Conservation (phyloP, 2,329 filamentous ascomycete genomes). For the Xylaria arbuscula region DNA sequence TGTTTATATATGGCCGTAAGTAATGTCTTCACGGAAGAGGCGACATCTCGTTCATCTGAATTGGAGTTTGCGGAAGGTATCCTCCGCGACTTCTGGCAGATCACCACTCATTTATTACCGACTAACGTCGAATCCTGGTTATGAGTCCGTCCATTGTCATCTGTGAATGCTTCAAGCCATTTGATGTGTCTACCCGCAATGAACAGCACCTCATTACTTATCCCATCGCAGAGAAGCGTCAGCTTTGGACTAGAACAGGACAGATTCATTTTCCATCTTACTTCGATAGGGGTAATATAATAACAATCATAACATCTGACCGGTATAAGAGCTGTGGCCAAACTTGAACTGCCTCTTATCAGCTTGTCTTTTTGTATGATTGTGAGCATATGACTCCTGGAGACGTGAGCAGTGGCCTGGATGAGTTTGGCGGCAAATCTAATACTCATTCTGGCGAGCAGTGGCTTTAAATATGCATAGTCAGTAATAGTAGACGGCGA, state of each 20-base stretch:
- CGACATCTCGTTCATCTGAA: neutral
- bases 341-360: neutral
- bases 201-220: neutral
- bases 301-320: too few species aligned
- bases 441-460: too few species aligned
- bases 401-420: neutral
- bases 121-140: too few species aligned
- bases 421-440: neutral
- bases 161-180: too few species aligned
- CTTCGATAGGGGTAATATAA: neutral
- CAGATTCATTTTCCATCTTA: neutral
- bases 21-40: too few species aligned
- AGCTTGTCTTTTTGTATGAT: neutral
- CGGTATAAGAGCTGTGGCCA: neutral
- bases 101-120: too few species aligned
- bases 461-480: too few species aligned
- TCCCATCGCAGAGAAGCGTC: neutral
- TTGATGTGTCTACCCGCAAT: too few species aligned
- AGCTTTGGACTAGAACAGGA: neutral
- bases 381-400: neutral
- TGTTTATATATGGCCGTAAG: too few species aligned
- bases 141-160: too few species aligned
- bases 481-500: too few species aligned
- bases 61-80: neutral
- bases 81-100: too few species aligned